phyloP scores from a whole-genome alignment of 2,329 filamentous ascomycete genomes.

The Pezicula carpinea region DNA sequence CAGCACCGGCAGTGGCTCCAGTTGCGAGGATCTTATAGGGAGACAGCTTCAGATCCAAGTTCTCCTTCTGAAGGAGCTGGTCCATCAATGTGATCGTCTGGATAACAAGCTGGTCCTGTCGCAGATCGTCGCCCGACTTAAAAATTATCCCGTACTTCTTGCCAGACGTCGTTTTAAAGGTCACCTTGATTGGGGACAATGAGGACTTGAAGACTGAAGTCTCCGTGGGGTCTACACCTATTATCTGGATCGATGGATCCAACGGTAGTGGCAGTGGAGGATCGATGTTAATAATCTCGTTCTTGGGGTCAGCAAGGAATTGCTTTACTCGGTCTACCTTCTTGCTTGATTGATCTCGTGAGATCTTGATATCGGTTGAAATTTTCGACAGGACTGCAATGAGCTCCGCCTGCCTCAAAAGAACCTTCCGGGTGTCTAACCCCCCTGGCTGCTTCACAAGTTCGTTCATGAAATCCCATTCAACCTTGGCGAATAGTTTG shows the following conservation, averaged over 20 bases:
- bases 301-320: slow-evolving; percentile 81
- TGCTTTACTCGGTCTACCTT: slow-evolving; percentile 84
- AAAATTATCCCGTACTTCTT: slow-evolving; percentile 88
- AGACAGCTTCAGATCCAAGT: slow-evolving; percentile 88
- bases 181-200: slow-evolving; percentile 83
- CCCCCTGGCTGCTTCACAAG: slow-evolving; percentile 69
- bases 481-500: slow-evolving; percentile 85
- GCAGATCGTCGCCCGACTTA: slow-evolving; percentile 93
- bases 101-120: slow-evolving; percentile 95
- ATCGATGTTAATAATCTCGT: slow-evolving; percentile 79
- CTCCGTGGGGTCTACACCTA: slow-evolving; percentile 77
- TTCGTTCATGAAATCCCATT: slow-evolving; percentile 93
- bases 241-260: slow-evolving; percentile 76
- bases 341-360: slow-evolving; percentile 64
- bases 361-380: slow-evolving; percentile 80
- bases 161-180: slow-evolving; percentile 76
- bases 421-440: slow-evolving; percentile 65
- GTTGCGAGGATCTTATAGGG: slow-evolving; percentile 97
- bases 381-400: slow-evolving; percentile 84
- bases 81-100: slow-evolving; percentile 99
- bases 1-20: slow-evolving; percentile 80
- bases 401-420: slow-evolving; percentile 85
- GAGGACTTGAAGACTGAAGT: slow-evolving; percentile 94
- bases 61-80: slow-evolving; percentile 89
- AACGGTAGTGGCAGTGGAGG: slow-evolving; percentile 83